Conservation (phyloP, 1,284 basidiomycete species). For the Ustilago sp. region DNA sequence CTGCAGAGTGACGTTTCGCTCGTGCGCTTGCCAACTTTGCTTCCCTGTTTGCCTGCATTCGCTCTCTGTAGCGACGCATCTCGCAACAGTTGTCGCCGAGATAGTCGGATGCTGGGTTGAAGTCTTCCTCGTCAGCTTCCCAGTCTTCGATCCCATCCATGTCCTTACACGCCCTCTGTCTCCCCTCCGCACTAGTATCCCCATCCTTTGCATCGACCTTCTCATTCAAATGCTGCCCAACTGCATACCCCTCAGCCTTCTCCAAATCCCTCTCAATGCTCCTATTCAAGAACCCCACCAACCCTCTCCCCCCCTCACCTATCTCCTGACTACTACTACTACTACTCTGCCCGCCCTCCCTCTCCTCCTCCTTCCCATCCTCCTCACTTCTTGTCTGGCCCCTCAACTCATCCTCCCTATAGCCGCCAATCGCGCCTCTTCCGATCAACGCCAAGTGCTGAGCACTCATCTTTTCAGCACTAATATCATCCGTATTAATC, state of each 20-base stretch:
- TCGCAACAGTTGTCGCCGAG: conserved; percentile 66
- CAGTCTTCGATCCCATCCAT: conserved; percentile 59
- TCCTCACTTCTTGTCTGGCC: conserved; percentile 38
- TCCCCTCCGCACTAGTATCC: conserved; percentile 12
- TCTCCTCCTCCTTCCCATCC: conserved; percentile 30
- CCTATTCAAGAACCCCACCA: conserved; percentile 50
- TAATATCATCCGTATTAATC: conserved; percentile 49
- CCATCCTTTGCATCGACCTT: conserved; percentile 12
- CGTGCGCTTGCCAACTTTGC: conserved; percentile 16
- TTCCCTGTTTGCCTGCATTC: conserved; percentile 30
- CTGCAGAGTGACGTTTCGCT: conserved; percentile 23
- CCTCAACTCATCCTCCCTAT: conserved; percentile 57
- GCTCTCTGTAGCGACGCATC: conserved; percentile 53
- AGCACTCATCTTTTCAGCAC: conserved; percentile 54
- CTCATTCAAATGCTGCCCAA: conserved; percentile 26
- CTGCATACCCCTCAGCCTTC: conserved; percentile 39
- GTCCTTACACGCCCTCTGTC: conserved; percentile 29
- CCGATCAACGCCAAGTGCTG: conserved; percentile 62
- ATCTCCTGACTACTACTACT: conserved; percentile 25
- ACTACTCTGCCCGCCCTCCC: conserved; percentile 31
- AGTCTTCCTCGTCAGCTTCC: conserved; percentile 51
- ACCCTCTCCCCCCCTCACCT: conserved; percentile 13
- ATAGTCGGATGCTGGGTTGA: conserved; percentile 61
- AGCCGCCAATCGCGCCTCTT: conserved; percentile 59
- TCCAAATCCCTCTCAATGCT: conserved; percentile 58